These are phyloP conservation scores for Cytospora piceae DNA, from an alignment of 2,329 filamentous ascomycete species.

Conservation along the genomic window DNA sequence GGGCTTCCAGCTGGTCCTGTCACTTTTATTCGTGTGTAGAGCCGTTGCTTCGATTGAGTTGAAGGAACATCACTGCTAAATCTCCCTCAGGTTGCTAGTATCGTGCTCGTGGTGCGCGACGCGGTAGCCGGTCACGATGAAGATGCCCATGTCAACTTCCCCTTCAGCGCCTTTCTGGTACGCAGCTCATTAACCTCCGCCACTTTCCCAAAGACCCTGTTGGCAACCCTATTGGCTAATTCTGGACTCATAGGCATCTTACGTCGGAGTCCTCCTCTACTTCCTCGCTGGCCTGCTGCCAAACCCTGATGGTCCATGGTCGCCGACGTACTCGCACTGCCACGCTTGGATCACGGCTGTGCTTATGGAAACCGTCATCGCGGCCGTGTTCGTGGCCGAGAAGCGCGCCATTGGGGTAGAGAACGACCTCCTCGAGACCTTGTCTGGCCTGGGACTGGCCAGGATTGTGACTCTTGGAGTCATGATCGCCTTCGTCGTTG, in stretches of 20 bases:
- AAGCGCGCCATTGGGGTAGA: slow-evolving; percentile 38
- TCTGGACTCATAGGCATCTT: slow-evolving; percentile 40
- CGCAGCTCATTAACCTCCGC: slow-evolving; percentile 29
- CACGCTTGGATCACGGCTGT: slow-evolving; percentile 43
- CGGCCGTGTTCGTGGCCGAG: slow-evolving; percentile 40
- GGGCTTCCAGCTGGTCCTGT: slow-evolving; percentile 41
- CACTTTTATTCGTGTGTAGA: slow-evolving; percentile 36
- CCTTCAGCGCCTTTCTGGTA: slow-evolving; percentile 47
- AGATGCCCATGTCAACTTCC: slow-evolving; percentile 37
- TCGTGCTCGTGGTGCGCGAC: slow-evolving; percentile 39
- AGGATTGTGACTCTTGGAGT: slow-evolving; percentile 41
- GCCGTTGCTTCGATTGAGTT: neutral
- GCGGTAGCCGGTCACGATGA: slow-evolving; percentile 39
- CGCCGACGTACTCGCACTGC: slow-evolving; percentile 42
- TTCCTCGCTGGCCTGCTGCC: slow-evolving; percentile 48
- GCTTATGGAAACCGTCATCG: slow-evolving; percentile 43
- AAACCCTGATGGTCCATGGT: slow-evolving; percentile 50
- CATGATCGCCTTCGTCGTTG: slow-evolving; percentile 40
- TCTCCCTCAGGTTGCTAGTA: slow-evolving; percentile 37
- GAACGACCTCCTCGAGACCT: slow-evolving; percentile 36
- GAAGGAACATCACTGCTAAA: neutral
- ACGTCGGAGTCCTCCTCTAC: slow-evolving; percentile 47
- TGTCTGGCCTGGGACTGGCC: slow-evolving; percentile 40
- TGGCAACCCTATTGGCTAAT: slow-evolving; percentile 17
- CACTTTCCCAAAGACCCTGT: neutral